Evolutionary conservation across 768 basidiomycete genomes (phyloP).

Genomic region (Leccinum rimulosum): DNA sequence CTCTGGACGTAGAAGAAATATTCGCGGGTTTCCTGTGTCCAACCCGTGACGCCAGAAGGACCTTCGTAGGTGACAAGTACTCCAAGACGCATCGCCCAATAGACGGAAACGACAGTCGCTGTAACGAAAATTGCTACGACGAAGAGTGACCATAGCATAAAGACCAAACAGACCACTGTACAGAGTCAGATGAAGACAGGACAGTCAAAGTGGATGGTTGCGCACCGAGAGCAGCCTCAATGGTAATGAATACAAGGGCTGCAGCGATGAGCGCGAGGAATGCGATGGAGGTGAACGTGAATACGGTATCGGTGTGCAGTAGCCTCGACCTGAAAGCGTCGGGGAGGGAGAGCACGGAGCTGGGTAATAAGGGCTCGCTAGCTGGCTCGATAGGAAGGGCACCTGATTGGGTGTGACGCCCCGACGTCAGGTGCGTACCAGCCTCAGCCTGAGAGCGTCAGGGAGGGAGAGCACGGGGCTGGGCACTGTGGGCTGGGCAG

Average conservation of each 20-base stretch:
- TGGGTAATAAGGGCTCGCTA: background rate
- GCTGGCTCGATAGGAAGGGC: too few relatives aligned
- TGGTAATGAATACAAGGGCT: slow-evolving; percentile 30
- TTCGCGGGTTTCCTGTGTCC: slow-evolving; percentile 28
- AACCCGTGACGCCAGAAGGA: slow-evolving; percentile 27
- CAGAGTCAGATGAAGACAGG: background rate
- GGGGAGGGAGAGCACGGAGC: too few relatives aligned
- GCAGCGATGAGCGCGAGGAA: slow-evolving; percentile 37
- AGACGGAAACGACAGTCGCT: slow-evolving; percentile 27
- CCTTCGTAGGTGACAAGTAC: slow-evolving; percentile 36
- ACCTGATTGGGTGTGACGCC: too few relatives aligned
- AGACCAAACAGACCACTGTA: slow-evolving; percentile 35
- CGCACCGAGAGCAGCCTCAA: slow-evolving; percentile 32
- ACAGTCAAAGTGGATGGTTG: background rate
- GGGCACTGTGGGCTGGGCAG: too few relatives aligned
- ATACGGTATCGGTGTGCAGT: slow-evolving; percentile 24
- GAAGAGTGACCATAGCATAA: slow-evolving; percentile 32
- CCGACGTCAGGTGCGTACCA: too few relatives aligned
- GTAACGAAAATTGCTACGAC: slow-evolving; percentile 36
- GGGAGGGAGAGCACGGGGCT: too few relatives aligned
- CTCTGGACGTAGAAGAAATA: slow-evolving; percentile 17
- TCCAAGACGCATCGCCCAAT: slow-evolving; percentile 34
- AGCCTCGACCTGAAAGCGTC: too few relatives aligned
- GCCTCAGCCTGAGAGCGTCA: too few relatives aligned
- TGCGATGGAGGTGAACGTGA: slow-evolving; percentile 35